Evolutionary conservation across 164 flowering plant genomes (phyloP).

Genomic region (Kingdonia uniflora): DNA sequence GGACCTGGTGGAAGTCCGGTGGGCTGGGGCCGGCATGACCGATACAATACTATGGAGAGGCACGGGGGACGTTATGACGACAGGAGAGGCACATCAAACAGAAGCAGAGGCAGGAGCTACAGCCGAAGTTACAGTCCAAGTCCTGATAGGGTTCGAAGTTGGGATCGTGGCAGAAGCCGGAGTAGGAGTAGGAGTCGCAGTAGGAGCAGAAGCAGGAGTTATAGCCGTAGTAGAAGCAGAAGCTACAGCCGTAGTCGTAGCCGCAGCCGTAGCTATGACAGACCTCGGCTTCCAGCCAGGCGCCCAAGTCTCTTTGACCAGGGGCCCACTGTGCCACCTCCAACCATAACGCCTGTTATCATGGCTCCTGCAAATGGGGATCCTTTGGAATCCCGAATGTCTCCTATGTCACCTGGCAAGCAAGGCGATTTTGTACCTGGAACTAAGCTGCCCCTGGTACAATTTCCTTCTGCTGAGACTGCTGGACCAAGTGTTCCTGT

Average conservation of each 20-base stretch:
- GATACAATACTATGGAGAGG: conserved; percentile 31
- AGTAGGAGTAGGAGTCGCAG: conserved; percentile 33
- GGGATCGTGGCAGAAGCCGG: conserved; percentile 29
- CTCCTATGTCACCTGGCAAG: conserved; percentile 26
- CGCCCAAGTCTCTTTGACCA: background rate
- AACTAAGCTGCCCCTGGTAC: conserved; percentile 10
- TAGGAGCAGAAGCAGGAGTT: conserved; percentile 29
- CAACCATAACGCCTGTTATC: no score
- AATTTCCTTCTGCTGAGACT: conserved; percentile 1
- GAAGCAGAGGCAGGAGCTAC: conserved; percentile 41
- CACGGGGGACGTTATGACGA: conserved; percentile 55
- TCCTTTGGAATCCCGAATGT: conserved; percentile 19
- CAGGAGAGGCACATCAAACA: conserved; percentile 33
- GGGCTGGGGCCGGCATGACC: conserved; percentile 39
- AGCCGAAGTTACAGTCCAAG: conserved; percentile 40
- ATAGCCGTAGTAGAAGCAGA: conserved; percentile 25
- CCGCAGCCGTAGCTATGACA: conserved; percentile 22
- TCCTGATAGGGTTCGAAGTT: conserved; percentile 57
- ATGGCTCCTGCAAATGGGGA: conserved; percentile 13
- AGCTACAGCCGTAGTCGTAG: conserved; percentile 33
- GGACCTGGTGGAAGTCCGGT: conserved; percentile 40
- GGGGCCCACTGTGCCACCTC: no score
- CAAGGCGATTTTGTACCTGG: conserved; percentile 11
- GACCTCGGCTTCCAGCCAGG: background rate
- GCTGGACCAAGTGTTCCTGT: conserved; percentile 8